Evolutionary conservation across 78 protist genomes (phyloP), one percentile per base, ranked within the genome.

Genomic region (Polysphondylium violaceum): DNA sequence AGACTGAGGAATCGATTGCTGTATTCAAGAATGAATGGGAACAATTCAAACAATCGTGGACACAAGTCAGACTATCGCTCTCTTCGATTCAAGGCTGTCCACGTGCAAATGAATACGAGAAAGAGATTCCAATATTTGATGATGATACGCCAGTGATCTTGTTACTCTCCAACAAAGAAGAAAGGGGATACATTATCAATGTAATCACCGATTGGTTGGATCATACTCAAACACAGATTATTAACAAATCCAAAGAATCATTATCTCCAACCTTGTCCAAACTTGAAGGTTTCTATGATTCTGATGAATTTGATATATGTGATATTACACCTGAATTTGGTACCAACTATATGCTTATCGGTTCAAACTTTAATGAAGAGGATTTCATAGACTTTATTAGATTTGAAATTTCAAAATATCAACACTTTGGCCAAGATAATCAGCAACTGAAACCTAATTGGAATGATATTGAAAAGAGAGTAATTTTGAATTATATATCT

Each of bases 151-250:
- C 51, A 50, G 5, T 81, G n/a, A 38, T 3, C 9, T 11, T 12
- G 29, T 16, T 81, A 6, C 8, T 81, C 11, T 36, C 17, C n/a
- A 76, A 23, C 16, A 3, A 36, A 6, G 27, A 51, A 23, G 47
- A 55, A 55, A 25, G 31, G 7, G 89, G 89, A 12, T 40, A 35
- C 8, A 51, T 81, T 2, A 58, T 81, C 53, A 31, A 36, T 38
- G 71, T 81, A 12, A 68, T 81, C 25, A 72, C 36, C 35, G 29
- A 64, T 38, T 81, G 89, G 89, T 29, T 81, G 12, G 61, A 21
- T 21, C 47, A 36, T 2, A 67, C 51, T 29, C 89, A 81, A 55
- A 31, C 33, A 2, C 50, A 56, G 55, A 16, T 73, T 27, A 17
- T 67, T 2, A 16, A 36, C 19, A 4, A 56, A 0, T n/a, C 35